phyloP scores from a whole-genome alignment of 495 filamentous ascomycete genomes.

The Penicillium silybi region DNA sequence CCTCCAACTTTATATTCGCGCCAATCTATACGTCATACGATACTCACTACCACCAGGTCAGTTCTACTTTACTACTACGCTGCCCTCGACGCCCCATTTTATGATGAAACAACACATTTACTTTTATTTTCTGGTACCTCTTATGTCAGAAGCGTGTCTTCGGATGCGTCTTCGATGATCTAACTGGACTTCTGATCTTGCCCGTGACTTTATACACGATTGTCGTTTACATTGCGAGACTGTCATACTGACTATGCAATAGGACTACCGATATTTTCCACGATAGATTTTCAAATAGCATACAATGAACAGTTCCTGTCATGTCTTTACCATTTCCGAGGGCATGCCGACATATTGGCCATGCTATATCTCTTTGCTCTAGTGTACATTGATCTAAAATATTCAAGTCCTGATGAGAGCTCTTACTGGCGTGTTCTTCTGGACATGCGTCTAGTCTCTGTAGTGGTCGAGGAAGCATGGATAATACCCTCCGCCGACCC shows the following conservation, averaged over 20 bases:
- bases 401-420: not conserved
- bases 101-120: slow-evolving; percentile 49
- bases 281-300: not conserved
- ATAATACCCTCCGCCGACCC: slow-evolving; percentile 16
- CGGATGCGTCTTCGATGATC: slow-evolving; percentile 52
- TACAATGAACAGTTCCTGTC: not conserved
- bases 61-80: slow-evolving; percentile 12
- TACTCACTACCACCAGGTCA: slow-evolving; percentile 22
- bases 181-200: slow-evolving; percentile 59
- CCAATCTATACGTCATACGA: not conserved
- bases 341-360: not conserved
- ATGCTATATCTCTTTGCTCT: not conserved
- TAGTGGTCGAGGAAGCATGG: slow-evolving; percentile 28
- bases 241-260: slow-evolving; percentile 22
- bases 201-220: slow-evolving; percentile 5
- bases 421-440: slow-evolving; percentile 30
- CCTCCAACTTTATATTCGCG: not conserved
- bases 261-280: not conserved
- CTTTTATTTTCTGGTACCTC: slow-evolving; percentile 60
- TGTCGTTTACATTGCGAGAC: slow-evolving; percentile 9
- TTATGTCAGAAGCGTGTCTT: slow-evolving; percentile 52
- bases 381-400: not conserved
- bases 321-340: not conserved
- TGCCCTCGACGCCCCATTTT: slow-evolving; percentile 1
- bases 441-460: slow-evolving; percentile 34